A percentile compares a stretch with the other conserved stretches of the same genome.
These are phyloP conservation scores for Alnus glutinosa DNA, from an alignment of 306 rosid genomes.

Conservation along the genomic window DNA sequence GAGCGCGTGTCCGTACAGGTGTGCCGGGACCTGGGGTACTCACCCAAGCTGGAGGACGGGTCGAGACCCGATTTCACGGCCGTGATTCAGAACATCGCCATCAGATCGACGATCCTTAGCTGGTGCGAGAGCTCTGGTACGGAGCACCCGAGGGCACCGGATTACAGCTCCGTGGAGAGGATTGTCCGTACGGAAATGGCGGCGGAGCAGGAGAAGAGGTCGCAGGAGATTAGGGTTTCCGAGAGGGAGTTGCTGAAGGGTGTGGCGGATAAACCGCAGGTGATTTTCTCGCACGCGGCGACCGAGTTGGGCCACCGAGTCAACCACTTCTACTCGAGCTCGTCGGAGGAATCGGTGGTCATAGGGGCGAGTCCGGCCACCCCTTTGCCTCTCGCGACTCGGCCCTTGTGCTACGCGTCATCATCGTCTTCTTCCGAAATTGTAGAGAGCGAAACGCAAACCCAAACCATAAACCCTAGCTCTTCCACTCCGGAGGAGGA, in stretches of 20 bases:
- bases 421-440: conserved; percentile 58
- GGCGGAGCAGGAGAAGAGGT: not conserved
- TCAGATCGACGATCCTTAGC: conserved; percentile 53
- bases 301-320: conserved; percentile 73
- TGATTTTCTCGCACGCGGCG: conserved; percentile 73
- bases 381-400: conserved; percentile 66
- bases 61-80: conserved; percentile 77
- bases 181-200: conserved; percentile 35
- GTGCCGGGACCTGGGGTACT: conserved; percentile 52
- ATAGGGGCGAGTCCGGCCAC: conserved; percentile 48
- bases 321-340: conserved; percentile 48
- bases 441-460: conserved; percentile 38
- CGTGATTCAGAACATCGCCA: conserved; percentile 55
- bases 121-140: conserved; percentile 59
- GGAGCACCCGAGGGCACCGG: conserved; percentile 50
- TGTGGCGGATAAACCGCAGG: conserved; percentile 66
- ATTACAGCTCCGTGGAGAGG: conserved; percentile 48
- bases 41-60: conserved; percentile 58
- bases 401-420: conserved; percentile 67
- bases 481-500: conserved; percentile 43
- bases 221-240: conserved; percentile 52
- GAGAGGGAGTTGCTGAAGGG: conserved; percentile 66
- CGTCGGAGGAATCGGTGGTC: conserved; percentile 55
- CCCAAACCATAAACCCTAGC: conserved; percentile 32
- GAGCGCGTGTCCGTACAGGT: conserved; percentile 69